These are phyloP conservation scores for Porogramme epimiltina DNA, from an alignment of 1,284 basidiomycete species.

Conservation along the genomic window DNA sequence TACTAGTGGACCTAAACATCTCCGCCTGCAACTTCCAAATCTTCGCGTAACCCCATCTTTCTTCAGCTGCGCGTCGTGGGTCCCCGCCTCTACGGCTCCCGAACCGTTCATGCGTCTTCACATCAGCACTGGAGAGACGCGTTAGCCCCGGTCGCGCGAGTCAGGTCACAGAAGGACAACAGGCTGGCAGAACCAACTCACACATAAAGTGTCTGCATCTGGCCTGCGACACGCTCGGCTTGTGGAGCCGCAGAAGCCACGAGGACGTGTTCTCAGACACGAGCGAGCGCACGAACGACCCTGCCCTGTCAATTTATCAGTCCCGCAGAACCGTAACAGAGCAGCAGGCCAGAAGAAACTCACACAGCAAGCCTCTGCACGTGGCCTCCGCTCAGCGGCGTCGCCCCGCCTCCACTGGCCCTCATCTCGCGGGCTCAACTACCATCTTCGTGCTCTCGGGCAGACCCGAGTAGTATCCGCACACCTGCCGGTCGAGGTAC, in stretches of 20 bases:
- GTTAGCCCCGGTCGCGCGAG: too few relatives aligned
- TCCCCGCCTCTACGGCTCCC: conserved; percentile 48
- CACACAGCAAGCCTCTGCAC: conserved; percentile 78
- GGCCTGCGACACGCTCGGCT: conserved; percentile 77
- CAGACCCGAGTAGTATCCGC: conserved; percentile 61
- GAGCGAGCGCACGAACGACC: conserved; percentile 76
- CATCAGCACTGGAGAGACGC: too few relatives aligned
- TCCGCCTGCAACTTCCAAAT: conserved; percentile 54
- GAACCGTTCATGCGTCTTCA: conserved; percentile 60
- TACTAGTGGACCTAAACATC: too few relatives aligned
- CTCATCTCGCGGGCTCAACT: conserved; percentile 55
- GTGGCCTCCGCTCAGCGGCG: conserved; percentile 71
- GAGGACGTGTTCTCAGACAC: conserved; percentile 50
- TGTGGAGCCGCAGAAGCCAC: conserved; percentile 73
- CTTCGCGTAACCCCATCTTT: conserved; percentile 47
- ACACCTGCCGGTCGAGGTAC: conserved; percentile 69
- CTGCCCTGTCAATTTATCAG: conserved; percentile 50
- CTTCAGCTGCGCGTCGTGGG: conserved; percentile 47
- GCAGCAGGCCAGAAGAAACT: conserved; percentile 21
- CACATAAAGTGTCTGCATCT: conserved; percentile 49
- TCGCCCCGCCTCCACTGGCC: conserved; percentile 45
- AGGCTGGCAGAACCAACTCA: not conserved
- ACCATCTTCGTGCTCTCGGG: conserved; percentile 64
- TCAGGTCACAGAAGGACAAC: too few relatives aligned
- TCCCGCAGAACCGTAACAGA: not conserved